Conservation (phyloP, 768 basidiomycete species). For the Suillus subluteus region DNA sequence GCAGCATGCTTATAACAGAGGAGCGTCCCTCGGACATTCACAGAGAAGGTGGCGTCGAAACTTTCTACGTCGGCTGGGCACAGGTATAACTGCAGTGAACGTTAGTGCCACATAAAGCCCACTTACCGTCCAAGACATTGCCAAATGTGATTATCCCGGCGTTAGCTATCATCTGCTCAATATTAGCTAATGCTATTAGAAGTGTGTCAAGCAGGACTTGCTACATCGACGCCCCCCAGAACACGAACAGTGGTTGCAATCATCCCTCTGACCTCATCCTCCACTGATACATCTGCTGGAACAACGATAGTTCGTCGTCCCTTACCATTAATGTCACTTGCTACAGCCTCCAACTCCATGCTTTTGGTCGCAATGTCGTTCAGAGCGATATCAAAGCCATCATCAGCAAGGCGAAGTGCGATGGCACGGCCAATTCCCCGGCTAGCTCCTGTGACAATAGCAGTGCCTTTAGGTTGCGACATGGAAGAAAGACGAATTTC, state of each 20-base stretch:
- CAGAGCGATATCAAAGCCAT: slow-evolving; percentile 51
- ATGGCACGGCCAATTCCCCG: slow-evolving; percentile 55
- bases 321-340: slow-evolving; percentile 14
- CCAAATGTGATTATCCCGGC: slow-evolving; percentile 12
- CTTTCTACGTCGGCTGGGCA: slow-evolving; percentile 31
- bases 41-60: slow-evolving; percentile 33
- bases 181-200: not conserved
- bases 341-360: slow-evolving; percentile 15
- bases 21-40: slow-evolving; percentile 41
- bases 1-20: slow-evolving; percentile 43
- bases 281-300: slow-evolving; percentile 18
- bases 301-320: slow-evolving; percentile 12
- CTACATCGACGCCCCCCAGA: slow-evolving; percentile 21
- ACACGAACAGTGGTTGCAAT: slow-evolving; percentile 11
- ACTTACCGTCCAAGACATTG: not conserved
- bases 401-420: slow-evolving; percentile 47
- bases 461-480: slow-evolving; percentile 28
- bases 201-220: slow-evolving; percentile 6
- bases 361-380: slow-evolving; percentile 40
- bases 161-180: slow-evolving; percentile 14
- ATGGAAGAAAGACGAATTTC: not conserved
- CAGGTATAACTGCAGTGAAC: not conserved
- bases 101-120: not conserved
- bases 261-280: slow-evolving; percentile 22
- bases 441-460: slow-evolving; percentile 47